Evolutionary conservation across 2,329 filamentous ascomycete species (phyloP), one percentile per base, ranked within the genome.

Genomic region (Aquanectria penicillioides): DNA sequence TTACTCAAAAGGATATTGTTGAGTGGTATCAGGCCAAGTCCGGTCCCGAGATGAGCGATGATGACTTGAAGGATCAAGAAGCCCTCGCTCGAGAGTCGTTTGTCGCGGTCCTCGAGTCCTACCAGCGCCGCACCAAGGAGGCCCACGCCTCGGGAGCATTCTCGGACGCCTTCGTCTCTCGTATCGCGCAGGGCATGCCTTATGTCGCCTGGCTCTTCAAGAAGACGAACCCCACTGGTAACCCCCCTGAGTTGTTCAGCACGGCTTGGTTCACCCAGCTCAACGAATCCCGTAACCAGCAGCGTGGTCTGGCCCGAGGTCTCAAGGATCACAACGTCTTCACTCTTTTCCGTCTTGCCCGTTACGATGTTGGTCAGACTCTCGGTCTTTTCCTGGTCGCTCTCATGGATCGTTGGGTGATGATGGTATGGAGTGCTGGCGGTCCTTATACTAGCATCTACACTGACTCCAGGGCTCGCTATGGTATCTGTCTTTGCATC

Each of bases 211-310:
- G 63, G 63, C 62, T 65, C 8, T 50, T 65, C 18, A 64, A 52
- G 20, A 64, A 62, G 57, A 54, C 22, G 4, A 58, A 49, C 2
- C 23, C 20, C 9, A 37, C n/a, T 17, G 41, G 37, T 11, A 37
- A 28, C 33, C 44, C 31, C 23, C 55, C 51, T 1, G 48, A 50
- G 2, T 28, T 41, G 7, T 65, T 65, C 18, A 64, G 54, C 6
- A 65, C 59, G 6, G 63, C 59, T 8, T 65, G 62, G 62, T 65
- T 65, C 29, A 65, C 63, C 2, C 50, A 62, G 37, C 44, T 65
- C 10, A 20, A 20, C 9, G 63, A 65, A 23, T 46, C 63, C 2
- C 52, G 22, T 2, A 60, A 57, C 3, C 59, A 62, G 9, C 63
- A 65, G 10, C 40, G 54, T 9, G 53, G 59, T 1, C 6, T 65